phyloP scores from a whole-genome alignment of 371 early-diverging fungal species.

The Smittium mucronatum region DNA sequence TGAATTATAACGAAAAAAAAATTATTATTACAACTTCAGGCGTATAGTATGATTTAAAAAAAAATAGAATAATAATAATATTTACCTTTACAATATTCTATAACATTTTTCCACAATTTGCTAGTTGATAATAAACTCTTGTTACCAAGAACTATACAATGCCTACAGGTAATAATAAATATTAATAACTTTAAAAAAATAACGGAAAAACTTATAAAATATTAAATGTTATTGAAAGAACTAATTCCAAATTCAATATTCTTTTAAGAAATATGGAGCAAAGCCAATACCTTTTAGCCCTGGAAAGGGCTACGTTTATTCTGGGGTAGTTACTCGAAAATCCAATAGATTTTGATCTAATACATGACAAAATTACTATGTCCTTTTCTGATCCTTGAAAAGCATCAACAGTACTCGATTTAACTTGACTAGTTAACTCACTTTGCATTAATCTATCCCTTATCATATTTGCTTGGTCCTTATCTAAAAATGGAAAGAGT shows the following conservation, averaged over 20 bases:
- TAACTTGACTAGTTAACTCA: conserved; percentile 17
- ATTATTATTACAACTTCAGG: neutral
- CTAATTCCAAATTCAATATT: too few species aligned
- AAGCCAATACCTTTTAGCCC: conserved; percentile 18
- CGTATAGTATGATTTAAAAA: too few species aligned
- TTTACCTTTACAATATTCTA: conserved; percentile 10
- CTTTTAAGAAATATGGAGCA: too few species aligned
- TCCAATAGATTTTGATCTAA: conserved; percentile 35
- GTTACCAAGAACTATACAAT: conserved; percentile 11
- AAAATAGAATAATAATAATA: neutral
- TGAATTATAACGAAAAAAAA: neutral
- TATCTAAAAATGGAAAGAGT: conserved; percentile 11
- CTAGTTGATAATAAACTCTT: neutral
- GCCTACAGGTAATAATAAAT: conserved; percentile 5
- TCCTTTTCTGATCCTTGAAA: conserved; percentile 66
- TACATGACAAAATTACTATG: conserved; percentile 49
- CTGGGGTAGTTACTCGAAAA: conserved; percentile 31
- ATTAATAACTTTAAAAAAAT: neutral
- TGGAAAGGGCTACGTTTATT: conserved; percentile 34
- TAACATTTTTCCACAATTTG: neutral
- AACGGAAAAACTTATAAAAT: neutral
- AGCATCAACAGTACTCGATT: conserved; percentile 58
- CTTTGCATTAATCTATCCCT: conserved; percentile 16
- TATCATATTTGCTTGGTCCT: conserved; percentile 27
- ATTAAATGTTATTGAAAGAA: neutral